Conservation (phyloP, 2,329 filamentous ascomycete species). For the Talaromyces sp. region DNA sequence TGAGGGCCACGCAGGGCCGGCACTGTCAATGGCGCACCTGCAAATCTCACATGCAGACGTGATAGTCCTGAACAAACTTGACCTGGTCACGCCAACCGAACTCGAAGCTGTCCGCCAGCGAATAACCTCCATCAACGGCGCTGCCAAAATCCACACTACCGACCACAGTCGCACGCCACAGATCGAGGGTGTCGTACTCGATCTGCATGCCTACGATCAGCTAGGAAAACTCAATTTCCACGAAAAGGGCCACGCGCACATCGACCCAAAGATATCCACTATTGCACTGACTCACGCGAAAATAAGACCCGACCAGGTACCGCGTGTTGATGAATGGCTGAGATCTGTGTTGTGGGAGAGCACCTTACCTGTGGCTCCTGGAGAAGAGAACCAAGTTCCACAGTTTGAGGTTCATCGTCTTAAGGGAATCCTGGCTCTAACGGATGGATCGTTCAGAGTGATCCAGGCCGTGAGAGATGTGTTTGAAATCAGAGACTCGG, state of each 20-base stretch:
- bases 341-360: conserved; percentile 77
- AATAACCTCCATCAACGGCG: conserved; percentile 78
- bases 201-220: conserved; percentile 87
- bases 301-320: conserved; percentile 54
- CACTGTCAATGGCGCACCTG: conserved; percentile 87
- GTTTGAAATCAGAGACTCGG: conserved; percentile 76
- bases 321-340: conserved; percentile 72
- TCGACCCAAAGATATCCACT: conserved; percentile 86
- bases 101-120: conserved; percentile 65
- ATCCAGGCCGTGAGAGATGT: conserved; percentile 89
- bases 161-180: conserved; percentile 72
- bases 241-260: conserved; percentile 77
- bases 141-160: conserved; percentile 80
- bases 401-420: conserved; percentile 78
- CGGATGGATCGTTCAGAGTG: conserved; percentile 63
- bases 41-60: conserved; percentile 97
- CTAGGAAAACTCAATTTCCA: conserved; percentile 68
- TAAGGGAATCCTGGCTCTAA: conserved; percentile 71
- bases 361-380: conserved; percentile 16
- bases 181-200: conserved; percentile 79
- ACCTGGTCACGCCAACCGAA: conserved; percentile 68
- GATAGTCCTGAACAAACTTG: conserved; percentile 87
- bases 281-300: conserved; percentile 63
- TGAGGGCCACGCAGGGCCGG: conserved; percentile 49
- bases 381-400: conserved; percentile 18